Evolutionary conservation across 441 rosid species (phyloP), one percentile per base, ranked within the genome.

Genomic region (Eutrema salsugineum): DNA sequence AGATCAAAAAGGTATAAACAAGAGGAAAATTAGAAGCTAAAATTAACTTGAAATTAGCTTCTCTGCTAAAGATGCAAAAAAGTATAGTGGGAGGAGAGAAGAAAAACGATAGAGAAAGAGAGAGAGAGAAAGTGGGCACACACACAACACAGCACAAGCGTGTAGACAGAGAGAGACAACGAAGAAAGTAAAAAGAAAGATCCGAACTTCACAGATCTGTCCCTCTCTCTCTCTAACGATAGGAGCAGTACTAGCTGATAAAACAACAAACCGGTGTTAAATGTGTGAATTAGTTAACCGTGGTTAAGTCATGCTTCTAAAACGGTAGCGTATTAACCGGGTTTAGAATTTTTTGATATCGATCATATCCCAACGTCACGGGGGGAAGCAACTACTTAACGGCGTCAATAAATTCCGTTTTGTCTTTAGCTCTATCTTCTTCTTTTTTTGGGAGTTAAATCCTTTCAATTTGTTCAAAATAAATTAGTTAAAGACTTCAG

Each of bases 151-250:
- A 56, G 57, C 63, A 46, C 68, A 60, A 77, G 76, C 76, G 72
- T 76, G 63, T 40, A 63, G 36, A 68, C 63, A 19, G 66, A 56
- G 68, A 70, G 55, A 64, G 67, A 53, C 66, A 66, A 63, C 50
- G 62, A 70, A n/a, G 62, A 39, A 54, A 64, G 42, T 19, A 55
- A 65, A 68, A 73, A 42, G 77, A 63, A 76, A 76, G 76, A 76
- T 76, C 55, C 32, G 2, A 56, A 70, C 71, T 57, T 70, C 76
- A 32, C 75, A 70, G 75, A 76, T 76, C 75, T 62, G 67, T 71
- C 72, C 27, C 62, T 35, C 20, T 20, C 66, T 17, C 30, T 42
- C 56, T 49, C 70, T 61, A 70, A 39, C 72, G 64, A 19, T 36
- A n/a, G n/a, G n/a, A n/a, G n/a, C n/a, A 20, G 59, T 36, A n/a